Conservation (phyloP, 139 green algal genomes). For the Yamagishiella unicocca region DNA sequence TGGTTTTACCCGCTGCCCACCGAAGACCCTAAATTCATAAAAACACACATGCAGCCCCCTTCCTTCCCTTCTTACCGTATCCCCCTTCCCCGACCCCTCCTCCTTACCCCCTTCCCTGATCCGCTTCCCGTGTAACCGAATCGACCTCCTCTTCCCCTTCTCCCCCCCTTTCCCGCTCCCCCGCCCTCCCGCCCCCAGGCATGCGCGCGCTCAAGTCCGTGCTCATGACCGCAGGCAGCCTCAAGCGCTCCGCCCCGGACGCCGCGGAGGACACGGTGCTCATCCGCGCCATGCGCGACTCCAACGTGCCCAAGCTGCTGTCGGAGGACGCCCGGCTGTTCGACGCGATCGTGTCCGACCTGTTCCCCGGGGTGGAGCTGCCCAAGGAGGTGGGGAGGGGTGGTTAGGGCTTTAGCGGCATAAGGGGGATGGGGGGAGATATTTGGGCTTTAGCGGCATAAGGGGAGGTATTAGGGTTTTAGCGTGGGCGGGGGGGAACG, state of each 20-base stretch:
- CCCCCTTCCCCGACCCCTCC: neutral
- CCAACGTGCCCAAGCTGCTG: constrained; percentile 88
- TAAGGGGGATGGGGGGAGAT: neutral
- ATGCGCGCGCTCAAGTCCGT: constrained; percentile 90
- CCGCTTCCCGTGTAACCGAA: too few species aligned
- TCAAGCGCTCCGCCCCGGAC: constrained; percentile 75
- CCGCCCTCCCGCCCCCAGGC: constrained; percentile 23
- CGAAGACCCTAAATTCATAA: neutral
- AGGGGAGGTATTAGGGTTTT: neutral
- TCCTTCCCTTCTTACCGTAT: neutral
- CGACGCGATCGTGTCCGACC: constrained; percentile 80
- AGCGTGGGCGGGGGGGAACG: neutral
- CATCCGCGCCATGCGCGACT: constrained; percentile 83
- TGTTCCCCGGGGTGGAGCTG: constrained; percentile 81
- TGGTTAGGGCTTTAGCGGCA: neutral
- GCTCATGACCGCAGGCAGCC: constrained; percentile 82
- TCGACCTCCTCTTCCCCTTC: too few species aligned
- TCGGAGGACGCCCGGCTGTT: constrained; percentile 79
- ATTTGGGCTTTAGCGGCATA: too few species aligned
- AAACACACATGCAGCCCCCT: neutral
- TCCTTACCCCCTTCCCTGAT: neutral
- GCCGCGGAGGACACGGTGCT: constrained; percentile 77
- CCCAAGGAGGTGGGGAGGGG: neutral
- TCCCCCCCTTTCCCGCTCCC: neutral
- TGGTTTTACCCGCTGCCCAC: too few species aligned